Evolutionary conservation across 1,284 basidiomycete species (phyloP).

Genomic region (Cryptococcus deneoformans): DNA sequence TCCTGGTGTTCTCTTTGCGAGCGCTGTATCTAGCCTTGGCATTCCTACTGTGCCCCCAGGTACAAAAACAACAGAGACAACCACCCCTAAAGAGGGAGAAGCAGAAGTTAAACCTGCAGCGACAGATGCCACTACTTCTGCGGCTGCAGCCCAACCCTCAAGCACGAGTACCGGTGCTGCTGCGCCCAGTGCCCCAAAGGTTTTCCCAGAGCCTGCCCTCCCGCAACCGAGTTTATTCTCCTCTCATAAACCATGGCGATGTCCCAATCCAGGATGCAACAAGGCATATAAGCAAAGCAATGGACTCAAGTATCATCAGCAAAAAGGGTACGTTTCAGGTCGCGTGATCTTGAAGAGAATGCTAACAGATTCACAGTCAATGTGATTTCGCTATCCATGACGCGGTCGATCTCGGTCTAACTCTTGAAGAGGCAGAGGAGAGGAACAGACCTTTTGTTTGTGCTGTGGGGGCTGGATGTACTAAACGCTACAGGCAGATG

Average conservation of each 20-base stretch:
- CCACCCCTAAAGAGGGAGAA: constrained; percentile 4
- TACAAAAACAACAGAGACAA: background rate
- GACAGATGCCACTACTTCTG: constrained; percentile 2
- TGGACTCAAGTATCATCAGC: constrained; percentile 94
- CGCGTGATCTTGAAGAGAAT: no score
- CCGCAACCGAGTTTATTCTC: constrained; percentile 51
- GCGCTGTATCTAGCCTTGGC: constrained; percentile 32
- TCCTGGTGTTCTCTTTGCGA: constrained; percentile 42
- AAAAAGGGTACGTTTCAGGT: constrained; percentile 48
- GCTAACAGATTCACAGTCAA: constrained; percentile 53
- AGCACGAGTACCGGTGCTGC: constrained; percentile 5
- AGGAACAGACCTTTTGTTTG: constrained; percentile 80
- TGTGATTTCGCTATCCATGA: constrained; percentile 86
- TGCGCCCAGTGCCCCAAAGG: constrained; percentile 7
- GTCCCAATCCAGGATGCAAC: constrained; percentile 95
- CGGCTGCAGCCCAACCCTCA: constrained; percentile 1
- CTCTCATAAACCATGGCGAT: constrained; percentile 83
- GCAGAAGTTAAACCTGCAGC: background rate
- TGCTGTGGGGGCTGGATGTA: constrained; percentile 78
- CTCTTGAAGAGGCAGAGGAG: constrained; percentile 77
- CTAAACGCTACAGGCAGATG: constrained; percentile 97
- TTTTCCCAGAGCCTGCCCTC: constrained; percentile 28
- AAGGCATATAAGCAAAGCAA: constrained; percentile 99
- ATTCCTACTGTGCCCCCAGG: constrained; percentile 35
- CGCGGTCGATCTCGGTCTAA: constrained; percentile 63